These are phyloP conservation scores for Colletotrichum trifolii DNA, from an alignment of 2,329 filamentous ascomycete species.

Conservation along the genomic window DNA sequence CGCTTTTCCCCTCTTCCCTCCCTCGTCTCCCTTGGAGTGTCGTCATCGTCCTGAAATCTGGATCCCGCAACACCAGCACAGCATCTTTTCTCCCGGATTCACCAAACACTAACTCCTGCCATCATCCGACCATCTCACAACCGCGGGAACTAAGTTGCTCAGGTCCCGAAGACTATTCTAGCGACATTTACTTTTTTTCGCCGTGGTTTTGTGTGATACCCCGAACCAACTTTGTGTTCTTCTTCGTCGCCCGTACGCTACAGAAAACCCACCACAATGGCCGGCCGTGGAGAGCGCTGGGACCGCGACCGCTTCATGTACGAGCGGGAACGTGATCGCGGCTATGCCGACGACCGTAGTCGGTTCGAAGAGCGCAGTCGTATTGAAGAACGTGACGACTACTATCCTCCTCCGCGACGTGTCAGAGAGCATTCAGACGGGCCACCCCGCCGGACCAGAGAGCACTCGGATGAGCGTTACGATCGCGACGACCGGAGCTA, in stretches of 20 bases:
- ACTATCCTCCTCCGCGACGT: slow-evolving; percentile 44
- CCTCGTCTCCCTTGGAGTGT: slow-evolving; percentile 20
- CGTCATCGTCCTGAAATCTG: slow-evolving; percentile 34
- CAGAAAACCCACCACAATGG: slow-evolving; percentile 26
- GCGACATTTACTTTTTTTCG: slow-evolving; percentile 4
- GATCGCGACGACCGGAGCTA: slow-evolving; percentile 51
- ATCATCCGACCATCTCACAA: slow-evolving; percentile 29
- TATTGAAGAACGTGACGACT: slow-evolving; percentile 37
- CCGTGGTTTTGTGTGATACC: slow-evolving; percentile 19
- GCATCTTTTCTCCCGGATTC: slow-evolving; percentile 7
- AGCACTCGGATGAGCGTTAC: slow-evolving; percentile 61
- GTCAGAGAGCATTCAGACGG: slow-evolving; percentile 62
- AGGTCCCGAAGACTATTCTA: background rate
- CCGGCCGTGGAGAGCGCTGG: slow-evolving; percentile 58
- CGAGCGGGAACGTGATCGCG: slow-evolving; percentile 56
- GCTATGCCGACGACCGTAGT: slow-evolving; percentile 60
- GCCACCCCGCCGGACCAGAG: slow-evolving; percentile 52
- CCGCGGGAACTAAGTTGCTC: background rate
- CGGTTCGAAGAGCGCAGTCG: slow-evolving; percentile 54
- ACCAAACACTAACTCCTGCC: slow-evolving; percentile 20
- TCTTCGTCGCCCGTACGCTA: slow-evolving; percentile 12
- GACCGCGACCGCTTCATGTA: slow-evolving; percentile 64
- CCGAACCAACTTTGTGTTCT: slow-evolving; percentile 9
- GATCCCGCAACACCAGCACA: slow-evolving; percentile 21
- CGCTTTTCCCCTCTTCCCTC: slow-evolving; percentile 33